These are phyloP conservation scores for Cladosporium sp. DNA, from an alignment of 2,329 filamentous ascomycete genomes.

Conservation along the genomic window DNA sequence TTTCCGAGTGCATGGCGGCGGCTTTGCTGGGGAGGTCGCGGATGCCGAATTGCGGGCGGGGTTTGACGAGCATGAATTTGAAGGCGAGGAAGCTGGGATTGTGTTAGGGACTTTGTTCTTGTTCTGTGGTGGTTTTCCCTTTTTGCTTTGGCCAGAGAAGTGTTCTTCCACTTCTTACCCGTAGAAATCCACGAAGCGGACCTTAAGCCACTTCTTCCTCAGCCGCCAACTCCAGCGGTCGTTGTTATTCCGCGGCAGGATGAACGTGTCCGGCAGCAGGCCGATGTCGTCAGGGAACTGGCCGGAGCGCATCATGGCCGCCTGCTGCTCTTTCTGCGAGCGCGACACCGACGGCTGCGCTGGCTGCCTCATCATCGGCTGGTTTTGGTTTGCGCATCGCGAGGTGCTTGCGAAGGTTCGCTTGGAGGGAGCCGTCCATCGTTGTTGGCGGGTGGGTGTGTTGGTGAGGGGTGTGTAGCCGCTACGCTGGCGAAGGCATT, in stretches of 20 bases:
- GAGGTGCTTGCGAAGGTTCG: not conserved
- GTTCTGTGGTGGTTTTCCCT: no score
- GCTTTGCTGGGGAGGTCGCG: slow-evolving; percentile 35
- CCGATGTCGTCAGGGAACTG: slow-evolving; percentile 39
- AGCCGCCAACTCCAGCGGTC: slow-evolving; percentile 17
- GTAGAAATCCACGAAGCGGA: not conserved
- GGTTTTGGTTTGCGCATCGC: not conserved
- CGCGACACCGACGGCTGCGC: slow-evolving; percentile 38
- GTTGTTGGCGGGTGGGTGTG: slow-evolving; percentile 4
- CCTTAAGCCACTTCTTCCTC: slow-evolving; percentile 14
- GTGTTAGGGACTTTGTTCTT: not conserved
- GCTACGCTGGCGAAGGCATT: slow-evolving; percentile 10
- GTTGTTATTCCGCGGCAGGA: slow-evolving; percentile 22
- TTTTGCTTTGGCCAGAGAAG: no score
- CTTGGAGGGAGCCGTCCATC: not conserved
- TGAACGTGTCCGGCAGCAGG: slow-evolving; percentile 36
- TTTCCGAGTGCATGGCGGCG: slow-evolving; percentile 38
- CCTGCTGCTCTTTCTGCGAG: slow-evolving; percentile 29
- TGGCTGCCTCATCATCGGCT: slow-evolving; percentile 27
- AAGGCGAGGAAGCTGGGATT: not conserved
- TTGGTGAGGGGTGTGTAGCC: not conserved
- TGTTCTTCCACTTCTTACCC: no score
- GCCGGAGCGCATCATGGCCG: slow-evolving; percentile 31
- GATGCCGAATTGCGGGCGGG: slow-evolving; percentile 28
- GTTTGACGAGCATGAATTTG: slow-evolving; percentile 17